Conservation (phyloP, 164 flowering plant species). For the Umbilicus rupestris region DNA sequence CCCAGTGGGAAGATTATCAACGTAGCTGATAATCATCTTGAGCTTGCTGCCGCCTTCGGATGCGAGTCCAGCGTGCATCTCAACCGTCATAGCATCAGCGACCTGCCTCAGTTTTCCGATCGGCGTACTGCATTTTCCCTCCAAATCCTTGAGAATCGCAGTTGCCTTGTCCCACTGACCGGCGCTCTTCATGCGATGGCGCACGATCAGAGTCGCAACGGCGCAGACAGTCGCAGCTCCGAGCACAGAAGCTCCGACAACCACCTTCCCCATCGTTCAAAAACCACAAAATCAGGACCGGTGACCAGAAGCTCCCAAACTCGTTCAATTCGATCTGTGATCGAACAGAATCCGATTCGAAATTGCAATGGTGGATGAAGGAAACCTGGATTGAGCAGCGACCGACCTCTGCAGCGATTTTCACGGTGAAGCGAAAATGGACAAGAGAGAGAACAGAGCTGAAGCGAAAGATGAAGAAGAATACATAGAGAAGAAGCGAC, state of each 20-base stretch:
- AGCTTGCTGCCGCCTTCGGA: constrained; percentile 55
- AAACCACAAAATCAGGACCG: no score
- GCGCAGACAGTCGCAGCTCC: constrained; percentile 32
- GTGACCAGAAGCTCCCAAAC: no score
- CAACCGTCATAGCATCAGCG: constrained; percentile 56
- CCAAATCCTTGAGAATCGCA: constrained; percentile 39
- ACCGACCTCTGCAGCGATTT: no score
- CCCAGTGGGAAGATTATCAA: constrained; percentile 61
- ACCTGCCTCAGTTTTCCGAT: constrained; percentile 32
- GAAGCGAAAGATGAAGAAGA: no score
- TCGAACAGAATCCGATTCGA: no score
- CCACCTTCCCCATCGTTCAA: constrained; percentile 24
- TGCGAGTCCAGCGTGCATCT: constrained; percentile 64
- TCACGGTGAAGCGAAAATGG: no score
- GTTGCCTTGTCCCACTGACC: constrained; percentile 30
- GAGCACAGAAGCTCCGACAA: constrained; percentile 25
- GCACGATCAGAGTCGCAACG: constrained; percentile 30
- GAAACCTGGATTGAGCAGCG: no score
- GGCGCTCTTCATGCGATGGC: constrained; percentile 23
- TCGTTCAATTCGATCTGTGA: no score
- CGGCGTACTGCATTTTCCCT: constrained; percentile 39
- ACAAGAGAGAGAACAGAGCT: no score
- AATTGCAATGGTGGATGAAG: no score
- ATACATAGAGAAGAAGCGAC: no score
- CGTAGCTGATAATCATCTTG: constrained; percentile 57